Base-by-base conservation (phyloP, 2,329 filamentous ascomycete genomes). In the Ophiocordyceps australis region DNA sequence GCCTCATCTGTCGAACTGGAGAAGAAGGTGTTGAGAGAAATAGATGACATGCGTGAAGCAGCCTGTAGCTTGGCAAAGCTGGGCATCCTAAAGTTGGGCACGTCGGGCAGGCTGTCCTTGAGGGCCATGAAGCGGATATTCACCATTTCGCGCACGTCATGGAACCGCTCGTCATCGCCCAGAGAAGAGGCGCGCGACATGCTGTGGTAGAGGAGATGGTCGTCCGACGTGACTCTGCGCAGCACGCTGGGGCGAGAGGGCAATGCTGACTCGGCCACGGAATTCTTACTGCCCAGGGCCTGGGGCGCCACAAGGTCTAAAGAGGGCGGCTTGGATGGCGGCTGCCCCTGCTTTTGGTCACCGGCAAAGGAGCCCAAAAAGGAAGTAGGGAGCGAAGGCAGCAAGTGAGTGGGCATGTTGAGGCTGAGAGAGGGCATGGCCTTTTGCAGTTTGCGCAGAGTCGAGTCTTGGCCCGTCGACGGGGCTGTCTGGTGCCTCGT, bases 81-180 rank as follows among this genome's bases (percentile, higher is more conserved):
- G 2, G 68, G 68, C 42, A 82, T 61, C 41, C 73, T 80, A 49
- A 85, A 76, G 28, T 73, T 80, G 3, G 83, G 79, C 21, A 64
- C 55, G 38, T 93, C 83, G 42, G 82, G 74, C 33, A 80, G 69
- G 42, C 77, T 91, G 45, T 94, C 85, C 42, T 74, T 78, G 45
- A 95, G 79, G 5, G 86, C 86, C 52, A 92, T 92, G 42, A 89
- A 62, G 22, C 86, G 67, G 37, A 78, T 82, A 40, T 94, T 95
- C 36, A 86, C 76, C 55, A 89, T 80, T 32, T 81, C 77, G 22
- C 74, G 69, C 9, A 92, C 71, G 46, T 89, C 62, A 25, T 77
- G 68, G 46, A 89, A 95, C 23, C 74, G 65, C 20, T 70, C 69
- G 38, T 86, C 80, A 42, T 94, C 81, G 3, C 85, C 85, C 1